Evolutionary conservation across 768 basidiomycete genomes (phyloP).

Genomic region (Cystobasidium ongulense): DNA sequence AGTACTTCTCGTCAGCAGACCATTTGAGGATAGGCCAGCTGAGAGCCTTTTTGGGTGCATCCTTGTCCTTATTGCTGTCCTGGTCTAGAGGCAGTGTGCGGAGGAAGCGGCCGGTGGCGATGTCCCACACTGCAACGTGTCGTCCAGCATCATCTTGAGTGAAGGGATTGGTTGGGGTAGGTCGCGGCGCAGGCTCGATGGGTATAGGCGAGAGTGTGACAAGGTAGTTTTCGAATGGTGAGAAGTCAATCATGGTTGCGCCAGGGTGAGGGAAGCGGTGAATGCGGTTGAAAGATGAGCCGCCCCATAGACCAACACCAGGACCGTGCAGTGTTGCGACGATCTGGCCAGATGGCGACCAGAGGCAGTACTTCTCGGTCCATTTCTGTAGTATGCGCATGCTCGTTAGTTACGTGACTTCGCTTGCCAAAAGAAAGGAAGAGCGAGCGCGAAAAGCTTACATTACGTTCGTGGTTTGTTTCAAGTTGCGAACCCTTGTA

Average conservation of each 20-base stretch:
- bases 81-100: conserved; percentile 68
- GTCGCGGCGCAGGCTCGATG: conserved; percentile 61
- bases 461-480: conserved; percentile 63
- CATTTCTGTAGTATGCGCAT: conserved; percentile 58
- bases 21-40: conserved; percentile 90
- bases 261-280: conserved; percentile 90
- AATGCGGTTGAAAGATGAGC: conserved; percentile 75
- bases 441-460: too few relatives aligned
- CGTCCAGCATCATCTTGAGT: conserved; percentile 93
- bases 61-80: not conserved
- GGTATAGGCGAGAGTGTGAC: conserved; percentile 97
- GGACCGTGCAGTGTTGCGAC: conserved; percentile 87
- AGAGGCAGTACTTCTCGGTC: conserved; percentile 92
- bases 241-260: conserved; percentile 93
- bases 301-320: conserved; percentile 93
- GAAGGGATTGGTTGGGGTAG: conserved; percentile 53
- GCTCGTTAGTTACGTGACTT: too few relatives aligned
- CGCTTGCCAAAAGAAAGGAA: too few relatives aligned
- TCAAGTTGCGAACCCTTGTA: conserved; percentile 81
- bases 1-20: conserved; percentile 92
- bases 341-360: conserved; percentile 95
- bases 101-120: conserved; percentile 82
- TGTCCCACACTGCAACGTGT: conserved; percentile 96
- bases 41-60: conserved; percentile 58
- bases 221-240: conserved; percentile 89